Evolutionary conservation across 2,329 filamentous ascomycete species (phyloP).

Genomic region (Fonsecaea nubica): DNA sequence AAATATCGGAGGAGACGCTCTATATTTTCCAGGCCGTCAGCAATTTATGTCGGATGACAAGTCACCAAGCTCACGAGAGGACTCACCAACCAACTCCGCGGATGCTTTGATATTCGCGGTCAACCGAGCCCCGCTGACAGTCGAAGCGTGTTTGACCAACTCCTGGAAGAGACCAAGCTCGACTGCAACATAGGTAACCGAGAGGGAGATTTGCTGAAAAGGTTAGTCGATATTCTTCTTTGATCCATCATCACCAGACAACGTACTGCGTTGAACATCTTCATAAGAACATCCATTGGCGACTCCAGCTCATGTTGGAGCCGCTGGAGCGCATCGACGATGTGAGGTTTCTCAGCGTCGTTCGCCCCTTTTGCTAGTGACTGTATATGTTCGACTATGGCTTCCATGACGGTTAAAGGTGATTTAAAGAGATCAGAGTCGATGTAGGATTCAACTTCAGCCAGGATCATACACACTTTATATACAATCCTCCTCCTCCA

Average conservation of each 20-base stretch:
- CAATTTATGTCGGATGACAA: not conserved
- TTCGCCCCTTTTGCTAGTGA: conserved; percentile 35
- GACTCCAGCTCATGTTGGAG: conserved; percentile 38
- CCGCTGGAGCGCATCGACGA: conserved; percentile 36
- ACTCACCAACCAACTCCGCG: conserved; percentile 33
- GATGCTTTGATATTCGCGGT: conserved; percentile 28
- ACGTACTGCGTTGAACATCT: conserved; percentile 34
- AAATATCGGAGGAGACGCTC: conserved; percentile 41
- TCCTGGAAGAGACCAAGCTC: conserved; percentile 39
- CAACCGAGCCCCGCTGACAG: conserved; percentile 33
- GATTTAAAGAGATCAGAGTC: not conserved
- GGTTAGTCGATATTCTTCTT: not conserved
- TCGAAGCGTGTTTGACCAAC: conserved; percentile 6
- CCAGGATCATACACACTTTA: not conserved
- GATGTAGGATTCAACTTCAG: not conserved
- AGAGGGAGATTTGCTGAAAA: conserved; percentile 35
- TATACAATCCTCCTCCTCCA: not conserved
- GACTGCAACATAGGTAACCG: conserved; percentile 31
- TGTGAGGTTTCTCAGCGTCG: conserved; percentile 35
- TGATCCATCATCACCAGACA: not conserved
- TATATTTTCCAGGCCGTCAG: not conserved
- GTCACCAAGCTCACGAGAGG: not conserved
- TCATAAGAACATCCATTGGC: conserved; percentile 30
- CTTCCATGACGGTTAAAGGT: conserved; percentile 20
- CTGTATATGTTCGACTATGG: conserved; percentile 31